These are phyloP conservation scores for Alternaria sp. DNA, from an alignment of 2,329 filamentous ascomycete species.

Conservation along the genomic window DNA sequence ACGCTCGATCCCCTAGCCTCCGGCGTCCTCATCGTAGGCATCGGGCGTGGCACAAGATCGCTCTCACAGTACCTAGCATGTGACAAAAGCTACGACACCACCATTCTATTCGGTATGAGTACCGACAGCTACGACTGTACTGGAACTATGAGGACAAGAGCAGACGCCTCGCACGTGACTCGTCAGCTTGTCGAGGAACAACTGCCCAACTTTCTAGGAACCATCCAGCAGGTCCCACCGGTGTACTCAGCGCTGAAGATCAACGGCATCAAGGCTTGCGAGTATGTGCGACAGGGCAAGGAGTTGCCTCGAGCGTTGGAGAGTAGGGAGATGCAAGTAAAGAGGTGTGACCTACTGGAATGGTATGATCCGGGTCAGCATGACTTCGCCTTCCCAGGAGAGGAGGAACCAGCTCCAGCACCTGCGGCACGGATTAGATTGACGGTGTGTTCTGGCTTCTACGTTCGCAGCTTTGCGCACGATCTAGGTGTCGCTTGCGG, in stretches of 20 bases:
- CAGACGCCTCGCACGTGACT: slow-evolving; percentile 23
- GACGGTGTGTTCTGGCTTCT: slow-evolving; percentile 40
- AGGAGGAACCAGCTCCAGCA: slow-evolving; percentile 9
- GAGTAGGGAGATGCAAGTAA: slow-evolving; percentile 34
- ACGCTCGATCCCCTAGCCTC: slow-evolving; percentile 40
- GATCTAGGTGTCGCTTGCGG: slow-evolving; percentile 37
- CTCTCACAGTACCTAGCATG: slow-evolving; percentile 34
- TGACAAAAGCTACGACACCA: slow-evolving; percentile 39
- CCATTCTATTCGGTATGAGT: slow-evolving; percentile 36
- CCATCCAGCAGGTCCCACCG: slow-evolving; percentile 33
- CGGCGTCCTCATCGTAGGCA: slow-evolving; percentile 39
- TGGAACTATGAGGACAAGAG: slow-evolving; percentile 22
- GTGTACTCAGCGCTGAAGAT: slow-evolving; percentile 41
- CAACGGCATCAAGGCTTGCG: slow-evolving; percentile 38
- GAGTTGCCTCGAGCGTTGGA: slow-evolving; percentile 34
- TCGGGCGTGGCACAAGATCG: slow-evolving; percentile 39
- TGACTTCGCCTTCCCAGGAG: slow-evolving; percentile 17
- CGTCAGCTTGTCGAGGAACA: slow-evolving; percentile 24
- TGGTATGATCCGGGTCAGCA: slow-evolving; percentile 31
- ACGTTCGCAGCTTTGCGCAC: slow-evolving; percentile 42
- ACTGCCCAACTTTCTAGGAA: slow-evolving; percentile 27
- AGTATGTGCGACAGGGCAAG: slow-evolving; percentile 34
- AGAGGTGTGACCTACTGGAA: slow-evolving; percentile 36
- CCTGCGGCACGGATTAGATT: slow-evolving; percentile 31
- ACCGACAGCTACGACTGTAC: slow-evolving; percentile 40